A percentile compares a stretch with the other conserved stretches of the same genome.
Evolutionary conservation across 1,284 basidiomycete genomes (phyloP).

Genomic region (Heterobasidion parviporum): DNA sequence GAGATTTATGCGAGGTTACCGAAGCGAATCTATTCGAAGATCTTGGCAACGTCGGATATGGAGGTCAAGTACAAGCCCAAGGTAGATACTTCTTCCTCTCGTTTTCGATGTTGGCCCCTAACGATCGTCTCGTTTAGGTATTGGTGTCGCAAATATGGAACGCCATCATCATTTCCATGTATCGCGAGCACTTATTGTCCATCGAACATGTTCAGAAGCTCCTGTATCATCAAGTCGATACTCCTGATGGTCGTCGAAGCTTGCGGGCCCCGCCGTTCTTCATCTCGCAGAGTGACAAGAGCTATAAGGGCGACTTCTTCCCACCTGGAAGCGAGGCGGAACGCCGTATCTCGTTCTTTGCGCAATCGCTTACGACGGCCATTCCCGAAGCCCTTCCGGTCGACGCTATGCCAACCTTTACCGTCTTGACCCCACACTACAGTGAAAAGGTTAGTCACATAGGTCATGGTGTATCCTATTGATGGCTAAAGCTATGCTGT

Average conservation of each 20-base stretch:
- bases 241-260: slow-evolving; percentile 78
- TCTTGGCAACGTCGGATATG: slow-evolving; percentile 88
- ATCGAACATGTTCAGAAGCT: slow-evolving; percentile 94
- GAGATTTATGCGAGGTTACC: slow-evolving; percentile 90
- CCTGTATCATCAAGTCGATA: slow-evolving; percentile 91
- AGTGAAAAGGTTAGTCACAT: slow-evolving; percentile 71
- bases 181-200: slow-evolving; percentile 91
- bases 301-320: slow-evolving; percentile 88
- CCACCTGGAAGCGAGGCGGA: slow-evolving; percentile 88
- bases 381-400: slow-evolving; percentile 88
- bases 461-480: not conserved
- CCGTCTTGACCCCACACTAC: slow-evolving; percentile 92
- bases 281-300: slow-evolving; percentile 83
- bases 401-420: slow-evolving; percentile 96
- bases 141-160: slow-evolving; percentile 98
- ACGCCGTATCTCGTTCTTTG: slow-evolving; percentile 93
- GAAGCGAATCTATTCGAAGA: slow-evolving; percentile 91
- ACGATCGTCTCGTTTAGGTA: slow-evolving; percentile 42
- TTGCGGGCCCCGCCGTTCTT: slow-evolving; percentile 92
- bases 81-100: slow-evolving; percentile 33
- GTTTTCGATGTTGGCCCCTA: not conserved
- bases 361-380: slow-evolving; percentile 85
- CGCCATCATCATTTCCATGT: slow-evolving; percentile 99
- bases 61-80: slow-evolving; percentile 97
- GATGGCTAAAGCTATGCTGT: slow-evolving; percentile 6